Base-by-base conservation (phyloP, 176 grass and related monocot genomes). In the Aegilops sharonensis region DNA sequence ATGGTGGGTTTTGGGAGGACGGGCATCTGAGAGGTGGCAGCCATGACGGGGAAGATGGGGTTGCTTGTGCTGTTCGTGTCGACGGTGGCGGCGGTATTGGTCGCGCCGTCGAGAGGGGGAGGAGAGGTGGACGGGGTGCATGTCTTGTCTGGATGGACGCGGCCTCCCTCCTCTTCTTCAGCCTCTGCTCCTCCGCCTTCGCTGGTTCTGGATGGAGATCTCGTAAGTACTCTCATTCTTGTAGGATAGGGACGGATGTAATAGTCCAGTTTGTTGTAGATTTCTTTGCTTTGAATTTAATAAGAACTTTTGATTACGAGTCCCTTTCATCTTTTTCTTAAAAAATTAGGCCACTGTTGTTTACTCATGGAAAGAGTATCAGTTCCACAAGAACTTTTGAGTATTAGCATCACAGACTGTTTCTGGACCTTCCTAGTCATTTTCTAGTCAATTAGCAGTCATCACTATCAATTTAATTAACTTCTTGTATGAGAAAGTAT, bases 151-250 rank as follows among this genome's bases (percentile, higher is more conserved):
- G 11, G 56, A 14, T 88, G 89, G 85, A 48, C 62, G 50, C 62
- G 15, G 35, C 69, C 62, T 77, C 52, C 45, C 76, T 61, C 21
- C 78, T 7, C 77, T 68, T 68, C 47, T 76, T 73, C 40, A 48
- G 6, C 76, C 45, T 14, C 60, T 57, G 54, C 18, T 1, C 21
- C 54, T 1, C 21, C 73, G 5, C 40, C 62, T 12, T 57, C 14
- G 9, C 35, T 37, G 6, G 20, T 87, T 75, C 11, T 81, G 17
- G 68, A 81, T 71, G 85, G 85, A 60, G 48, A 91, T 91, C 77
- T 91, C 23, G 81, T 91, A 85, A 87, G 85, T 1, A 17, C 43
- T 14, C 29, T 83, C 21, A n/a, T 39, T 72, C 39, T 15, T 60
- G 42, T 64, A 29, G 21, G 61, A 86, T 18, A 59, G 3, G 15